phyloP scores from a whole-genome alignment of 352 stramenopile genomes.

The Phytopythium aichiense region DNA sequence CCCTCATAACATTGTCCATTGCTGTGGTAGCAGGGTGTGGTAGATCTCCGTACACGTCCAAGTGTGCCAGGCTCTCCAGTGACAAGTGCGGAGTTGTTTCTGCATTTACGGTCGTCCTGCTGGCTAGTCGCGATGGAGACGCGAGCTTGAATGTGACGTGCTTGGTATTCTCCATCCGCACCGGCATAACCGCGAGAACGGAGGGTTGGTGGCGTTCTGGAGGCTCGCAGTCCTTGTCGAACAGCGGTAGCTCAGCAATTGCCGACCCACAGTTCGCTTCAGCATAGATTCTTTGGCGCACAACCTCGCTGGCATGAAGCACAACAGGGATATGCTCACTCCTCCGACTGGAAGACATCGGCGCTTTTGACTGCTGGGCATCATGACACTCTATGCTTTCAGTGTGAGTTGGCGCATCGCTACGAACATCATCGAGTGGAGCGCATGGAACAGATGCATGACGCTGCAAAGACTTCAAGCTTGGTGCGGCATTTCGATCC shows the following conservation, averaged over 20 bases:
- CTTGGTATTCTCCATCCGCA: background rate
- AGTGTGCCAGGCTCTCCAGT: background rate
- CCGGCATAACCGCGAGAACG: background rate
- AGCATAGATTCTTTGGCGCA: background rate
- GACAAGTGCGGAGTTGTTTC: background rate
- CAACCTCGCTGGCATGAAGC: background rate
- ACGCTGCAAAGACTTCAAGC: background rate
- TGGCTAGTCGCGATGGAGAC: background rate
- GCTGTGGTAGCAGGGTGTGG: background rate
- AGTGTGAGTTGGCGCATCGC: background rate
- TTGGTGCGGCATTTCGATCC: background rate
- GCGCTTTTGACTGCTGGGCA: background rate
- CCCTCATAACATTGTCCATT: background rate
- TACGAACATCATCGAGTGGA: background rate
- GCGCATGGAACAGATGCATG: background rate
- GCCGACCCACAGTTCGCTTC: background rate
- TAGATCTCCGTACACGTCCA: constrained; percentile 1
- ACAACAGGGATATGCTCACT: too few relatives aligned
- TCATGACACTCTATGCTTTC: background rate
- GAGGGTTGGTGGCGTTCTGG: background rate
- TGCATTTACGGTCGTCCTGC: background rate
- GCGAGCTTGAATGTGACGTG: background rate
- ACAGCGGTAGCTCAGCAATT: background rate
- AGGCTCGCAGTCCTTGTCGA: background rate
- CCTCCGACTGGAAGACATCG: background rate